phyloP scores from a whole-genome alignment of 345 rosid genomes.

The Boechera divaricarpa region DNA sequence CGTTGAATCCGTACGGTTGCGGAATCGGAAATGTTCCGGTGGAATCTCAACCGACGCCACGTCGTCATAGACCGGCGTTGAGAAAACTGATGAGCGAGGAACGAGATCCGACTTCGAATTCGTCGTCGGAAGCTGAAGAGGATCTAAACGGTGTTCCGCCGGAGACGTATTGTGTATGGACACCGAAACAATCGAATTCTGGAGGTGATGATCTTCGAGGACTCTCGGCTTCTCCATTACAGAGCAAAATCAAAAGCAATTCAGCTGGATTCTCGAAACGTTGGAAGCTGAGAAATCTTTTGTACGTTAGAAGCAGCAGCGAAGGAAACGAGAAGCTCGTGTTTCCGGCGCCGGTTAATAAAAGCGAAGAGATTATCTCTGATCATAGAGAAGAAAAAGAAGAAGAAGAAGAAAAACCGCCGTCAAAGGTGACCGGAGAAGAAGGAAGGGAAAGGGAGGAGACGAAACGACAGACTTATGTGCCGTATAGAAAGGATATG shows the following conservation, averaged over 20 bases:
- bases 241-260: conserved; percentile 57
- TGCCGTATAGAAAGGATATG: conserved; percentile 62
- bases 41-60: conserved; percentile 38
- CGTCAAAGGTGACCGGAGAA: conserved; percentile 16
- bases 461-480: conserved; percentile 51
- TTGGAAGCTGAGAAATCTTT: conserved; percentile 68
- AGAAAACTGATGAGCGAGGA: conserved; percentile 66
- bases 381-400: neutral
- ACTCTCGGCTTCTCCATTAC: conserved; percentile 42
- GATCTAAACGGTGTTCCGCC: conserved; percentile 58
- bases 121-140: conserved; percentile 62
- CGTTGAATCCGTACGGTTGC: conserved; percentile 51
- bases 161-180: conserved; percentile 77
- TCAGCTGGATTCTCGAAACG: conserved; percentile 68
- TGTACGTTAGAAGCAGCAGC: conserved; percentile 56
- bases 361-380: neutral
- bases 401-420: neutral
- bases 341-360: conserved; percentile 50
- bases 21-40: conserved; percentile 15
- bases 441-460: conserved; percentile 44
- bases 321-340: conserved; percentile 60
- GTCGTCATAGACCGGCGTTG: conserved; percentile 50
- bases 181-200: conserved; percentile 46
- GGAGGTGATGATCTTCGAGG: conserved; percentile 14
- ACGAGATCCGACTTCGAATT: conserved; percentile 49